Base-by-base conservation (phyloP, 2,329 filamentous ascomycete species). In the Fusarium devonianum region DNA sequence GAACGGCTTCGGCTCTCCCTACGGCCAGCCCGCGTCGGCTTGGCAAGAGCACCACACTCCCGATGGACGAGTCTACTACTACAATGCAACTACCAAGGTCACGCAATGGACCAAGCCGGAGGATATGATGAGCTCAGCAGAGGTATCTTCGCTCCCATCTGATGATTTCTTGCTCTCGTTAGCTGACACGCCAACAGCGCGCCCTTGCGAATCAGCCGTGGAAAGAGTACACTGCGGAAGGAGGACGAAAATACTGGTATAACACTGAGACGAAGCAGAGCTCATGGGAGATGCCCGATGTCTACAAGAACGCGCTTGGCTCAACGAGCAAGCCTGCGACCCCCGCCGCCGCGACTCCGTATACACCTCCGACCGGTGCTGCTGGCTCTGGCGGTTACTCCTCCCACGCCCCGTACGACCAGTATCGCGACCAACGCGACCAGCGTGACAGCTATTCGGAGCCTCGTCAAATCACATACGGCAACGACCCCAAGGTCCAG, bases 71-170 rank as follows among this genome's bases (percentile, higher is more conserved):
- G 80, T 85, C 35, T 99, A 99, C 73, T 99, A 95, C 72, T 96
- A 92, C 78, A 96, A 99, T 70, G 76, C 85, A 10, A 75, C 84
- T 53, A 96, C 92, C 12, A 95, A 95, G 69, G 84, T 82, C 56
- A 97, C 94, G 22, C 88, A 92, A 82, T 99, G 94, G 94, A 87
- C 86, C 29, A 97, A 97, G 75, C 95, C 94, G 4, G 83, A 89
- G 67, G 94, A 96, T 34, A 78, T 96, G 73, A 92, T 96, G 89
- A 87, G 83, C 16, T 82, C 85, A 6, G 84, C 86, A 40, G 92
- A 96, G 84, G 91, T 92, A 74, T 58, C 73, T 61, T 11, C 35
- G 1, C 3, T 4, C 13, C 5, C 13, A 13, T 3, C 17, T 19
- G n/a, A n/a, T 28, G 4, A 5, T 28, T 10, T 30, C 19, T 18